Evolutionary conservation across 352 stramenopile genomes (phyloP).

Genomic region (Thraustochytrium striatum): DNA sequence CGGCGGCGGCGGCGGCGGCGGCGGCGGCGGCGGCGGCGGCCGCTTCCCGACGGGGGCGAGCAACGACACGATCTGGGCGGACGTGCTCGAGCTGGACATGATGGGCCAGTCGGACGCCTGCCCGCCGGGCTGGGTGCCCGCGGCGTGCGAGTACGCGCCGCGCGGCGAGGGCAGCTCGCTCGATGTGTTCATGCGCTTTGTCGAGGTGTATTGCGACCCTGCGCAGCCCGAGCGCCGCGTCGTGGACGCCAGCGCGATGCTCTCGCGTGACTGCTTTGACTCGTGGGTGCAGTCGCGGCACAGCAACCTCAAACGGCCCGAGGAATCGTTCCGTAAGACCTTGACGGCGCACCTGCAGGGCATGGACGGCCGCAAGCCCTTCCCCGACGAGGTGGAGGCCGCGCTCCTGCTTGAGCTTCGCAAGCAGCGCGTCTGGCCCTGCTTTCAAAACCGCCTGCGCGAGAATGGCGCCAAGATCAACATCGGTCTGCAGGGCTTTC

Average conservation of each 20-base stretch:
- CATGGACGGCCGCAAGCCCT: conserved; percentile 40
- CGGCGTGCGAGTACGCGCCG: not conserved
- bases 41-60: too few relatives aligned
- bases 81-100: too few relatives aligned
- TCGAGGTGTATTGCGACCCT: not conserved
- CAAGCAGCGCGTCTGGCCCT: conserved; percentile 32
- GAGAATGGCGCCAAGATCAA: too few relatives aligned
- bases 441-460: conserved; percentile 6
- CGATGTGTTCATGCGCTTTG: conserved; percentile 38
- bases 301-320: not conserved
- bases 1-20: too few relatives aligned
- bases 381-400: conserved; percentile 13
- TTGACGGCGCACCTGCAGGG: conserved; percentile 34
- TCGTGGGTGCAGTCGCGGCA: conserved; percentile 23
- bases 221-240: not conserved
- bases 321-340: conserved; percentile 48
- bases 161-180: conserved; percentile 39
- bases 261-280: conserved; percentile 43
- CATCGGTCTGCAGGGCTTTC: conserved; percentile 42
- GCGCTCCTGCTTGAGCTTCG: conserved; percentile 2
- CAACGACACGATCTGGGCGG: too few relatives aligned
- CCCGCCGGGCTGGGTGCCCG: conserved; percentile 4
- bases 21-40: too few relatives aligned
- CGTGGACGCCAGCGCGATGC: conserved; percentile 11
- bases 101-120: too few relatives aligned